Evolutionary conservation across 2,329 filamentous ascomycete species (phyloP).

Genomic region (Gliomastix tumulicola): DNA sequence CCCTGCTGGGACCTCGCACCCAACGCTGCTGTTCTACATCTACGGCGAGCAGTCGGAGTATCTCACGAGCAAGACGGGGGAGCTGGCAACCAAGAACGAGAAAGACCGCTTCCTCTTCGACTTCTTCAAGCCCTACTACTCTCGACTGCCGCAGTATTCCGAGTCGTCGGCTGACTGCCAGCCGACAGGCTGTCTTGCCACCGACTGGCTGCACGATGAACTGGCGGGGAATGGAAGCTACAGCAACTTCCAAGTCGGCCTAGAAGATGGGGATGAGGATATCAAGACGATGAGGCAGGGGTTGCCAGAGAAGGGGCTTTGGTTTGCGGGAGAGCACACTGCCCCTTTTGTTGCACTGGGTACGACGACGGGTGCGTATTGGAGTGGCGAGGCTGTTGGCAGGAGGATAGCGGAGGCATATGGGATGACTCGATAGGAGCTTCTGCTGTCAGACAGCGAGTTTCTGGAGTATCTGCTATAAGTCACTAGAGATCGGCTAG

Average conservation of each 20-base stretch:
- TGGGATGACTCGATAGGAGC: constrained; percentile 16
- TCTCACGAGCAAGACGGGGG: constrained; percentile 38
- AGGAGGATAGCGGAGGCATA: constrained; percentile 54
- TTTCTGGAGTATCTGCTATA: no score
- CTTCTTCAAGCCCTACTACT: constrained; percentile 75
- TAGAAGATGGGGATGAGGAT: constrained; percentile 64
- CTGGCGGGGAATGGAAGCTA: constrained; percentile 79
- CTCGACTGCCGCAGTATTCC: constrained; percentile 63
- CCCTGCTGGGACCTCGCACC: constrained; percentile 51
- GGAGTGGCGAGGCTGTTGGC: constrained; percentile 77
- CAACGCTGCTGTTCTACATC: constrained; percentile 80
- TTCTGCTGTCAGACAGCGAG: background rate
- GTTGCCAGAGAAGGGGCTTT: constrained; percentile 61
- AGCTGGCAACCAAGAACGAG: constrained; percentile 32
- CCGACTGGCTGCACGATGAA: constrained; percentile 71
- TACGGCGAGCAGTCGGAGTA: constrained; percentile 56
- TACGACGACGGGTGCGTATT: constrained; percentile 85
- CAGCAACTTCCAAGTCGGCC: constrained; percentile 73
- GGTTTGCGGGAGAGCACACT: constrained; percentile 88
- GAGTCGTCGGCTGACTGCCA: constrained; percentile 45
- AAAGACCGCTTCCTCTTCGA: constrained; percentile 48
- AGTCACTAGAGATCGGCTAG: no score
- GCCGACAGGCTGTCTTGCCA: constrained; percentile 59
- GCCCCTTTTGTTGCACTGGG: constrained; percentile 84
- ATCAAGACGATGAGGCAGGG: constrained; percentile 59